Conservation (phyloP, 2,329 filamentous ascomycete genomes). For the Pseudopithomyces chartarum region DNA sequence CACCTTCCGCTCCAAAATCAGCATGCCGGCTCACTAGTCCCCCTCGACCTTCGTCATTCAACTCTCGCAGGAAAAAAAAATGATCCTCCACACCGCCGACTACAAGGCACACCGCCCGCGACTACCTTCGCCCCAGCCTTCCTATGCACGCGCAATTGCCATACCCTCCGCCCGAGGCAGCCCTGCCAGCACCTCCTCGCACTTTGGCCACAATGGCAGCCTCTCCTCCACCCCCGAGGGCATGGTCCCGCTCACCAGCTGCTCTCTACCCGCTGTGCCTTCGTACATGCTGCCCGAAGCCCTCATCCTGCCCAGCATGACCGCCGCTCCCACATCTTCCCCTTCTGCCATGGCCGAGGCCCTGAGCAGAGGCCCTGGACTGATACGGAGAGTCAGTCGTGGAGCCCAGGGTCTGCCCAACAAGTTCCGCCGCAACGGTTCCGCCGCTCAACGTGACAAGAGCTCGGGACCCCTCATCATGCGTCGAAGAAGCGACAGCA, state of each 20-base stretch:
- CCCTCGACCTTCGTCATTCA: neutral
- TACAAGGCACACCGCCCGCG: slow-evolving; percentile 25
- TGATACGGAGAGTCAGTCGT: slow-evolving; percentile 86
- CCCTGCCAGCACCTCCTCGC: slow-evolving; percentile 43
- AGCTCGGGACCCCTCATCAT: slow-evolving; percentile 90
- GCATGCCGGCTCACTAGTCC: slow-evolving; percentile 14
- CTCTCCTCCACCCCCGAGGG: slow-evolving; percentile 71
- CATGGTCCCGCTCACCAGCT: slow-evolving; percentile 60
- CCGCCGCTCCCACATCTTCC: slow-evolving; percentile 45
- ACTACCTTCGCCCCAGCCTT: slow-evolving; percentile 40
- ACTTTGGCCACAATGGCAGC: slow-evolving; percentile 64
- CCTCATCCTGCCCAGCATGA: slow-evolving; percentile 62
- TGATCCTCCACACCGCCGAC: slow-evolving; percentile 37
- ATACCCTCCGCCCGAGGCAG: slow-evolving; percentile 47
- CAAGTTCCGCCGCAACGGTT: slow-evolving; percentile 77
- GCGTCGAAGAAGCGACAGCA: slow-evolving; percentile 87
- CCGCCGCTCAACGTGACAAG: slow-evolving; percentile 75
- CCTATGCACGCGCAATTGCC: slow-evolving; percentile 39
- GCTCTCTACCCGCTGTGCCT: slow-evolving; percentile 49
- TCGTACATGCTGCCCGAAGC: slow-evolving; percentile 76
- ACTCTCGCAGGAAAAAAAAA: slow-evolving; percentile 17
- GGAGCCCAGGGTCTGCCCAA: slow-evolving; percentile 72
- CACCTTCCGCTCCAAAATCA: slow-evolving; percentile 8
- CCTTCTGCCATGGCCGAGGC: slow-evolving; percentile 68
- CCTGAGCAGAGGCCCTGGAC: slow-evolving; percentile 63